Percentiles rank a stretch among this genome's conserved stretches.
phyloP scores from a whole-genome alignment of 331 rosid genomes.

The Malus hybrid region DNA sequence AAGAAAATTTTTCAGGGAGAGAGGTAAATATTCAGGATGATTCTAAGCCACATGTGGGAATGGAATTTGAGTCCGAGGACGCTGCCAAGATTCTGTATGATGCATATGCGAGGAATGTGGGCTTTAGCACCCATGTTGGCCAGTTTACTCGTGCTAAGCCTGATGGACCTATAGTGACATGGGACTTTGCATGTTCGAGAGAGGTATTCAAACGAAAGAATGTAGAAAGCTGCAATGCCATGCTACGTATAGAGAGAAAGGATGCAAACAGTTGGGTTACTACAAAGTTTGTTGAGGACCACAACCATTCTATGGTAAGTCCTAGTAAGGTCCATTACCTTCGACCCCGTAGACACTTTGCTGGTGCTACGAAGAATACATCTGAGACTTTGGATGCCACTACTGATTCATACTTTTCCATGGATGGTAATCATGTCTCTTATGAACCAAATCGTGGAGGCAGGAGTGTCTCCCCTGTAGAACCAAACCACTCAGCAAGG shows the following conservation, averaged over 20 bases:
- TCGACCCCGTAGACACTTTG: conserved; percentile 24
- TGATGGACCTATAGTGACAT: conserved; percentile 70
- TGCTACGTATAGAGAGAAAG: conserved; percentile 63
- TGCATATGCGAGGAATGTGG: conserved; percentile 50
- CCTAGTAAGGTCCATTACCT: conserved; percentile 45
- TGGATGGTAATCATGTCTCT: conserved; percentile 35
- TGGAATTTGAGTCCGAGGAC: conserved; percentile 66
- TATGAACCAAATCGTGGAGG: conserved; percentile 26
- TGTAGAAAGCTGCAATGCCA: conserved; percentile 67
- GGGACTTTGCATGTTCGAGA: conserved; percentile 68
- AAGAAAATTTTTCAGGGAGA: conserved; percentile 27
- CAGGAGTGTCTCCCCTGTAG: conserved; percentile 51
- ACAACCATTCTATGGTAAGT: conserved; percentile 57
- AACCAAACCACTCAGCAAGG: conserved; percentile 33
- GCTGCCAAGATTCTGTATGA: conserved; percentile 56
- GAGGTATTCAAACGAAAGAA: conserved; percentile 65
- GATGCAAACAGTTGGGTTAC: conserved; percentile 44
- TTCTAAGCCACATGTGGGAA: conserved; percentile 54
- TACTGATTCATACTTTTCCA: conserved; percentile 33
- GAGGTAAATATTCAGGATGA: conserved; percentile 29
- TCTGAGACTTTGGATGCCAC: conserved; percentile 30
- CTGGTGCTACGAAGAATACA: conserved; percentile 48
- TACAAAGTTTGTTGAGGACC: conserved; percentile 64
- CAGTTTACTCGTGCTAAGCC: conserved; percentile 59
- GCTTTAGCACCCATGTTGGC: conserved; percentile 62